Base-by-base conservation (phyloP, 2,329 filamentous ascomycete genomes). In the Neoascochyta sp. region DNA sequence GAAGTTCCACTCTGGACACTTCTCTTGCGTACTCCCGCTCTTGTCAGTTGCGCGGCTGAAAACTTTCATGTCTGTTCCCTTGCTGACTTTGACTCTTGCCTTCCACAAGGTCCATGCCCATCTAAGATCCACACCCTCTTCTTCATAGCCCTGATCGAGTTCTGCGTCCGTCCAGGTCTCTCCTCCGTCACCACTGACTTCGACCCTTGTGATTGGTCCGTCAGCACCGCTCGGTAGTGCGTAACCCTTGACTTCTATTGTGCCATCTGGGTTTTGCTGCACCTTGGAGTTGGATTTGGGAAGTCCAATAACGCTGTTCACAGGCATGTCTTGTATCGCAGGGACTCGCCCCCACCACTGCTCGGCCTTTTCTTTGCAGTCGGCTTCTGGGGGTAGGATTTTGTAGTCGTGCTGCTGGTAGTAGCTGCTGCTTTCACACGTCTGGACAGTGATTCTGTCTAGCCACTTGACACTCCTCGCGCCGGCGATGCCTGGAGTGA, bases 341-440 rank as follows among this genome's bases (percentile, higher is more conserved):
- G 69, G 66, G 1, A 69, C 65, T 10, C 54, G 61, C 13, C 60
- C 51, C 75, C 75, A 80, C 51, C 67, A 78, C 23, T 64, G 56
- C 39, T 71, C 66, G 3, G 75, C 75, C 10, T 67, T 64, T 27
- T 71, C 65, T 27, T 59, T 63, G 29, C 66, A 67, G 8, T 64
- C 60, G 0, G 67, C 73, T 19, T 75, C 65, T 0, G 70, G 70
- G 1, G 75, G 75, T 5, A 80, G 59, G 16, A 76, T 64, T 50
- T 78, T 79, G 61, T 80, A 80, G 54, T 79, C 76, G 27, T 63
- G 66, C 34, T 72, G 69, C 55, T 77, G 74, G 47, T 79, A 80
- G 51, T 71, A 69, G 42, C 75, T 78, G 4, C 59, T 54, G 13
- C 68, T 73, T 43, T 78, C 73, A 26, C 60, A 39, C 27, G 61